A percentile compares a stretch with the other conserved stretches of the same genome.
These are phyloP conservation scores for Epichloe festucae DNA, from an alignment of 2,329 filamentous ascomycete species.

Conservation along the genomic window DNA sequence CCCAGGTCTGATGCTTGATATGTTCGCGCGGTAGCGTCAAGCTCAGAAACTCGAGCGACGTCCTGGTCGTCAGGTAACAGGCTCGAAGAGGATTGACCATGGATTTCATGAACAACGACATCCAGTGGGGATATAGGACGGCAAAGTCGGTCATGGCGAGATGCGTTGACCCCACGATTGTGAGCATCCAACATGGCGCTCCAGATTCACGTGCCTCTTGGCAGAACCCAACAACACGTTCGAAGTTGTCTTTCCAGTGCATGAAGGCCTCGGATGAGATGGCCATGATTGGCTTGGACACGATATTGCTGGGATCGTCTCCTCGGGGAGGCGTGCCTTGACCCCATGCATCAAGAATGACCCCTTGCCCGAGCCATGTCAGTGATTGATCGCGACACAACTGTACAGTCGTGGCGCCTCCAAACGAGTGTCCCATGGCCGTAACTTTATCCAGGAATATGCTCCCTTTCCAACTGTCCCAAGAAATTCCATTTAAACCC, in stretches of 20 bases:
- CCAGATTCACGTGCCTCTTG: constrained; percentile 38
- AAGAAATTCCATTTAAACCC: constrained; percentile 41
- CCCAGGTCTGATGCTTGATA: constrained; percentile 37
- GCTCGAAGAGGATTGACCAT: constrained; percentile 50
- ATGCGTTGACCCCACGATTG: constrained; percentile 48
- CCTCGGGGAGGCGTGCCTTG: constrained; percentile 31
- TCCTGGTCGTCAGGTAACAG: constrained; percentile 49
- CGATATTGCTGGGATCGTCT: constrained; percentile 30
- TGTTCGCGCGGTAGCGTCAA: constrained; percentile 35
- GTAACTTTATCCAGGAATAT: constrained; percentile 46
- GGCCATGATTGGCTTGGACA: constrained; percentile 42
- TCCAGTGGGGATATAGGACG: constrained; percentile 46
- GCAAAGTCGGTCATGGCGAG: constrained; percentile 55
- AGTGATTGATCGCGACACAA: constrained; percentile 41
- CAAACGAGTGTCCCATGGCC: constrained; percentile 53
- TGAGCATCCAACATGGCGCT: constrained; percentile 35
- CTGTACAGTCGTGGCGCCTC: constrained; percentile 50
- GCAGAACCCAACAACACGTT: constrained; percentile 42
- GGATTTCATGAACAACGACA: constrained; percentile 46
- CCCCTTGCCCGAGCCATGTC: constrained; percentile 45
- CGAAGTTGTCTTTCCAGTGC: constrained; percentile 54
- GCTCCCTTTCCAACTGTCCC: constrained; percentile 41
- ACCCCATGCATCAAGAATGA: constrained; percentile 56
- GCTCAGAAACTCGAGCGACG: constrained; percentile 48
- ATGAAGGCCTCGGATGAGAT: constrained; percentile 59